Evolutionary conservation across 345 rosid genomes (phyloP), one percentile per base, ranked within the genome.

Genomic region (Arabidopsis arenosa): DNA sequence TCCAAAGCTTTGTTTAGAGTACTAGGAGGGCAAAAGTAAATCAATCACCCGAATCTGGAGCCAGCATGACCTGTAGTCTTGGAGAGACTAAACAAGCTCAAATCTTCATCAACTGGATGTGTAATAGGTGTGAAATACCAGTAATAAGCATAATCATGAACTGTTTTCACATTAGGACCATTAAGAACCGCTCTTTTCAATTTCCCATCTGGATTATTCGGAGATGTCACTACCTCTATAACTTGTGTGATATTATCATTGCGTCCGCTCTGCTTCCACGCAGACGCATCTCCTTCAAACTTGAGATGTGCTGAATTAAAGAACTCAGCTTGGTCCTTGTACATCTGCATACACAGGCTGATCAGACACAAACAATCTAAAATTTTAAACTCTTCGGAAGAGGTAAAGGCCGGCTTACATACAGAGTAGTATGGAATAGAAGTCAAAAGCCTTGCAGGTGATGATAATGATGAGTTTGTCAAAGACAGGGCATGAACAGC

Each of bases 1-100:
- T 52, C 23, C 12, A 39, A 23, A 62, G 13, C 5, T 39, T 52
- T 61, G 17, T 7, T 72, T n/a, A n/a, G 14, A 52, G 23, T 5
- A 39, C 5, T 30, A 44, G 0, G 3, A 57, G 41, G 6, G 13
- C 3, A 30, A 11, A 11, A 6, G 6, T n/a, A 30, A 6, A 17
- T 39, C 30, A 17, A 7, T 49, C 54, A 75, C 79, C 79, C 74
- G 23, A 90, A 88, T 84, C 93, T 73, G 2, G 86, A 83, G 43
- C 96, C 93, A 3, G 92, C 96, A 79, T 90, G 95, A 44, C 97
- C 97, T 13, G 95, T 92, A 49, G 84, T 79, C 84, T 90, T 92
- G 6, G 96, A 88, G 14, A 90, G 83, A 23, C 92, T 79, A 69
- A 92, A 92, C 17, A 87, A 9, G 83, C 80, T 78, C 45, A 90